Base-by-base conservation (phyloP, 176 grass and related monocot genomes). In the Aegilops speltoides region DNA sequence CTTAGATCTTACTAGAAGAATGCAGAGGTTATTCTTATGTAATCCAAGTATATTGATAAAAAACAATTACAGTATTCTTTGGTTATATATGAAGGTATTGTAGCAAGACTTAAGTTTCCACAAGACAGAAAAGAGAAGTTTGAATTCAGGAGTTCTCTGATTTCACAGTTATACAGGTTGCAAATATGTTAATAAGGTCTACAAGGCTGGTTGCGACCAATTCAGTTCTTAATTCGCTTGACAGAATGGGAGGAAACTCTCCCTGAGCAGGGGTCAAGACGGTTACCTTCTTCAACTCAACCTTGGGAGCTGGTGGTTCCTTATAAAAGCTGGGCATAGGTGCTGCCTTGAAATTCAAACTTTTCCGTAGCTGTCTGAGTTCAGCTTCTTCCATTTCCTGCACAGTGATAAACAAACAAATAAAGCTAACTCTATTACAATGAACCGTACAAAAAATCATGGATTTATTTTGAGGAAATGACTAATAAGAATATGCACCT, bases 301-400 rank as follows among this genome's bases (percentile, higher is more conserved):
- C 77, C 71, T 85, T 93, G 45, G 91, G 85, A 81, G 88, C 85
- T 73, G 78, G 75, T 73, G 91, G 91, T 64, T 93, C 91, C 88
- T 93, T 89, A 73, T 90, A 93, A 81, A 93, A 90, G 59, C 88
- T 85, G 46, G 91, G 91, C 88, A 93, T 93, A 5, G 88, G 91
- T 17, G 78, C 71, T 87, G 91, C 91, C 85, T 90, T 93, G 78
- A 93, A 87, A 65, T 89, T 87, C 79, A 93, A 82, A 81, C 84
- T 93, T 65, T 93, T 93, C 54, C 91, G 87, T 59, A 93, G 72
- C 85, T 36, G 26, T 59, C 43, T 93, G 45, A 93, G 85, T 72
- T 93, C 91, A 87, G 88, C 88, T 87, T 90, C 91, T 90, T 93
- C 84, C 66, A 84, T 87, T 84, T 93, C 91, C 91, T 90, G 64